Conservation (phyloP, 768 basidiomycete genomes). For the Lactarius trivialis region DNA sequence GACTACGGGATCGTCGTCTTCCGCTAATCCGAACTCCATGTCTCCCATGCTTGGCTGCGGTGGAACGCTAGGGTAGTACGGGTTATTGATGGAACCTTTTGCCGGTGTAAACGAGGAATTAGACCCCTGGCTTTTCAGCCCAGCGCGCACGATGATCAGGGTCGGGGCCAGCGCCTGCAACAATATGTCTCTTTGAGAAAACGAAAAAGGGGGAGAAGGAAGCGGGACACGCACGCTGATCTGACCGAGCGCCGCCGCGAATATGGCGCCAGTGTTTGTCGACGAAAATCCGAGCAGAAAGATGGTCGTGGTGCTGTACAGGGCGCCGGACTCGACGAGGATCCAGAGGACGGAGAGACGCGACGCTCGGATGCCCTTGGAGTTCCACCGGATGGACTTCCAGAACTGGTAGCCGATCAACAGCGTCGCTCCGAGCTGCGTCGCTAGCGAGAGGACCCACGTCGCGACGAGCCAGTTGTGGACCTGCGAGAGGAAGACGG, state of each 20-base stretch:
- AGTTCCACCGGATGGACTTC: not conserved
- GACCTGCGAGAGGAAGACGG: not conserved
- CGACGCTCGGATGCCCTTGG: not conserved
- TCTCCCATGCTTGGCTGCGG: not conserved
- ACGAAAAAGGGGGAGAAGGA: not conserved
- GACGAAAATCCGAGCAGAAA: slow-evolving; percentile 7
- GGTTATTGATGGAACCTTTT: not conserved
- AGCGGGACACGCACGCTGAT: slow-evolving; percentile 9
- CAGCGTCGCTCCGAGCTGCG: slow-evolving; percentile 14
- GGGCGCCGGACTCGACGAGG: slow-evolving; percentile 17
- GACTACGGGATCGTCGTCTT: not conserved
- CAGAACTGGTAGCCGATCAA: slow-evolving; percentile 13
- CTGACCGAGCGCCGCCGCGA: slow-evolving; percentile 8
- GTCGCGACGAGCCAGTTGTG: slow-evolving; percentile 8
- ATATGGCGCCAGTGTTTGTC: slow-evolving; percentile 2
- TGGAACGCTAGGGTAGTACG: not conserved
- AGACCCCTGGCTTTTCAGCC: not conserved
- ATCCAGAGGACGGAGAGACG: slow-evolving; percentile 12
- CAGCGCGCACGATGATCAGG: slow-evolving; percentile 8
- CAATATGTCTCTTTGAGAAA: not conserved
- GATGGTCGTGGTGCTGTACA: slow-evolving; percentile 9
- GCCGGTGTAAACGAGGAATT: not conserved
- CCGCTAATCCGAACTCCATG: not conserved
- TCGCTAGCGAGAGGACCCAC: slow-evolving; percentile 16
- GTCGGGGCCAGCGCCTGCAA: slow-evolving; percentile 11